Evolutionary conservation across 805 yeast species (phyloP).

Genomic region (Suhomyces prunicola): DNA sequence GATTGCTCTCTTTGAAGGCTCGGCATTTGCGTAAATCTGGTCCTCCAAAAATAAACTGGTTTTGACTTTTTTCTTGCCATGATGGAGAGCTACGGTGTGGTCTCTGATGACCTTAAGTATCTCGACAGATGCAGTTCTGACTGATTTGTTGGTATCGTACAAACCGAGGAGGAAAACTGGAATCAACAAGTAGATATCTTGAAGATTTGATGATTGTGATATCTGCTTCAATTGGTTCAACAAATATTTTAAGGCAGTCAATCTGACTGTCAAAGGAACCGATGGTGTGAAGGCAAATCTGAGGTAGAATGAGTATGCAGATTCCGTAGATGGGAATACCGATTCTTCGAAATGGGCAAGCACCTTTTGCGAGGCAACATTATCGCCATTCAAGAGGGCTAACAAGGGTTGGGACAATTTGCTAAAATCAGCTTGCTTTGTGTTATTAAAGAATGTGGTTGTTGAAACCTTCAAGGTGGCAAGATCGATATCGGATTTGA

Average conservation of each 20-base stretch:
- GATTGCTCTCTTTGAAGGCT: slow-evolving; percentile 48
- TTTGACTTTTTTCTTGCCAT: slow-evolving; percentile 28
- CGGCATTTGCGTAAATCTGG: slow-evolving; percentile 53
- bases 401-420: slow-evolving; percentile 42
- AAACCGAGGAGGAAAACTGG: slow-evolving; percentile 59
- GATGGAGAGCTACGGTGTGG: slow-evolving; percentile 35
- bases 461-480: slow-evolving; percentile 12
- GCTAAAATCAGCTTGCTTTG: slow-evolving; percentile 39
- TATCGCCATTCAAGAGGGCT: neutral
- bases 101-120: slow-evolving; percentile 22
- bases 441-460: slow-evolving; percentile 34
- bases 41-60: slow-evolving; percentile 44
- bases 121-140: slow-evolving; percentile 39
- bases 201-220: slow-evolving; percentile 20
- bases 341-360: slow-evolving; percentile 13
- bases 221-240: slow-evolving; percentile 32
- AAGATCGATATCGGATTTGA: slow-evolving; percentile 16
- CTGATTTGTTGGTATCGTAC: slow-evolving; percentile 45
- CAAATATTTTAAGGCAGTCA: slow-evolving; percentile 45
- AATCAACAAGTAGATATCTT: slow-evolving; percentile 48
- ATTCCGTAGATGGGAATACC: slow-evolving; percentile 38
- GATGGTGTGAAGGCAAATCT: slow-evolving; percentile 56
- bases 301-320: slow-evolving; percentile 55
- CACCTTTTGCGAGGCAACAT: slow-evolving; percentile 9
- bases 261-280: slow-evolving; percentile 57